Percentiles rank a stretch among this genome's conserved stretches.
Evolutionary conservation across 2,329 filamentous ascomycete species (phyloP).

Genomic region (Fusarium domesticum): DNA sequence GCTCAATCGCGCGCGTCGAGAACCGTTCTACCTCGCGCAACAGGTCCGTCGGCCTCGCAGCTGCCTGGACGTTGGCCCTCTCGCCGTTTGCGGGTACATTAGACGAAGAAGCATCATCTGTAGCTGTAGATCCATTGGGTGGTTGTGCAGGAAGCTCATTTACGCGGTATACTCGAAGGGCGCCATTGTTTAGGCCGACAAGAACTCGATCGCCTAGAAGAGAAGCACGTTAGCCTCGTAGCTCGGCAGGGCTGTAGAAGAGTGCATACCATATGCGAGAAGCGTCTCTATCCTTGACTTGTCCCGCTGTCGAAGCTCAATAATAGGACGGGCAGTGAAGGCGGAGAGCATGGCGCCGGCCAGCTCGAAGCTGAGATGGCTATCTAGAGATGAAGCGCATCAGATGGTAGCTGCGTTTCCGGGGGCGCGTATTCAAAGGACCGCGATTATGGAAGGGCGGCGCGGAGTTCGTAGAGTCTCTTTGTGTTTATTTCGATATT

Average conservation of each 20-base stretch:
- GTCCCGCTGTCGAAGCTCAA: constrained; percentile 94
- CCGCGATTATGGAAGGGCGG: not conserved
- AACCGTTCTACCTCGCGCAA: constrained; percentile 93
- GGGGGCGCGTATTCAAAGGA: constrained; percentile 2
- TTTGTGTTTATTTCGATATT: not conserved
- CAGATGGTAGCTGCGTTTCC: constrained; percentile 16
- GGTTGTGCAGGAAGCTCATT: constrained; percentile 58
- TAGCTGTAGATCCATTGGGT: constrained; percentile 35
- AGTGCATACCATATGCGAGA: constrained; percentile 71
- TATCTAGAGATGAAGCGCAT: constrained; percentile 33
- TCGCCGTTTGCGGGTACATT: constrained; percentile 31
- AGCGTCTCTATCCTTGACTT: constrained; percentile 97
- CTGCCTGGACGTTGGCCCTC: constrained; percentile 29
- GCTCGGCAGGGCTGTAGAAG: not conserved
- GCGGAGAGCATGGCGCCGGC: constrained; percentile 81
- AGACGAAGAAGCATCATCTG: constrained; percentile 25
- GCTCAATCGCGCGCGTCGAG: constrained; percentile 83
- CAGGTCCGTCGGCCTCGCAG: constrained; percentile 68
- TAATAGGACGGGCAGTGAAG: constrained; percentile 91
- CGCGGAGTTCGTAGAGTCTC: not conserved
- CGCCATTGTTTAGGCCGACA: constrained; percentile 86
- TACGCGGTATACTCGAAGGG: constrained; percentile 84
- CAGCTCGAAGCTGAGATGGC: constrained; percentile 39
- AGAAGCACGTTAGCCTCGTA: not conserved
- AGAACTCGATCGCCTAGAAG: constrained; percentile 76